Evolutionary conservation across 495 filamentous ascomycete genomes (phyloP), one percentile per base, ranked within the genome.

Genomic region (Cercophora samala): DNA sequence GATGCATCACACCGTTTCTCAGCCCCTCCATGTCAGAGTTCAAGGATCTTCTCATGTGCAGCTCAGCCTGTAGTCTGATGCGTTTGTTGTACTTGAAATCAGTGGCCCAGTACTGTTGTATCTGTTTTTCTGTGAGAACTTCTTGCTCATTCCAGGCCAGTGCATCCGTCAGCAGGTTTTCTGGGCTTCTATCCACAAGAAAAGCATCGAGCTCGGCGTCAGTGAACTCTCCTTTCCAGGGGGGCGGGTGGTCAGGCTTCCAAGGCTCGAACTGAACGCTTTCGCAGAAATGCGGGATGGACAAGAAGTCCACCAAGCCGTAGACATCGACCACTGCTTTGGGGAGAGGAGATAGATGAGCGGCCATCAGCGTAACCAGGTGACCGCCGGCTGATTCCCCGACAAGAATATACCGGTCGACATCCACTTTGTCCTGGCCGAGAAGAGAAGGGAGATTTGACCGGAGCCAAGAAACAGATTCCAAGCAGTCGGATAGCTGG

Each of bases 341-440:
- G 17, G 74, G 74, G 3, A 60, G 53, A 0, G 29, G 21, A 1
- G 25, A 19, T 9, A 73, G 29, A 26, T 69, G 64, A 3, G 65
- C 21, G 0, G 58, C 68, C 73, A 74, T 72, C 25, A 75, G 26
- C 13, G 69, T 70, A n/a, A 65, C 69, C 17, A 75, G 62, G 18
- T 65, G 54, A 3, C 73, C 74, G 21, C 74, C 74, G 1, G 74
- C 74, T 3, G 73, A 75, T 22, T 75, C 74, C 0, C 74, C 74
- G 21, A 58, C 58, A 1, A 76, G 65, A 17, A 74, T 73, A 24
- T 75, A 76, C 18, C 71, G 64, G 26, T 74, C 68, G 0, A 69
- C 68, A 54, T 76, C 71, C 11, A 76, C 69, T n/a, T 70, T 63
- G 25, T 63, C 65, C 5, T 29, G 13, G 1, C 71, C 74, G 4